Evolutionary conservation across 768 basidiomycete species (phyloP).

Genomic region (Suillus subluteus): DNA sequence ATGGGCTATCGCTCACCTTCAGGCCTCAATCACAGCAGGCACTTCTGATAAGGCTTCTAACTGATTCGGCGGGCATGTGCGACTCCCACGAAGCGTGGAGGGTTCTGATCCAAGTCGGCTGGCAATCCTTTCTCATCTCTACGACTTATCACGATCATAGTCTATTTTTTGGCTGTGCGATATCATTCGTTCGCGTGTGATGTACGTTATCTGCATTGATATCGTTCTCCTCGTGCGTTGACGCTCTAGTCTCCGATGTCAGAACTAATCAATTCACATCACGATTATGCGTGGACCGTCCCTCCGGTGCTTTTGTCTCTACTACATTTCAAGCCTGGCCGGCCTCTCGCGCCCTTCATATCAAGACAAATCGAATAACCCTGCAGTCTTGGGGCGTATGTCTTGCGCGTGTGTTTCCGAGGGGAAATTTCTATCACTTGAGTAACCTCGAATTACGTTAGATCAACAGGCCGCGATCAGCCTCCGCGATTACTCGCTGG

Average conservation of each 20-base stretch:
- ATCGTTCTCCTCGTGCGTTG: not conserved
- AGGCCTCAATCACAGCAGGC: not conserved
- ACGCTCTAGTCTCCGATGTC: not conserved
- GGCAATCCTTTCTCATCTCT: not conserved
- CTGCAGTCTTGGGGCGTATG: not conserved
- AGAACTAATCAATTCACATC: not conserved
- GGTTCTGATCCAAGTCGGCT: not conserved
- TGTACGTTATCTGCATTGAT: not conserved
- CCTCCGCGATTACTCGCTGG: constrained; percentile 1
- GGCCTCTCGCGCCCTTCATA: not conserved
- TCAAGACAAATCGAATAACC: not conserved
- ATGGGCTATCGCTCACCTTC: not conserved
- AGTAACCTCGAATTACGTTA: not conserved
- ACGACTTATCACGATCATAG: not conserved
- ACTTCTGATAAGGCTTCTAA: constrained; percentile 1
- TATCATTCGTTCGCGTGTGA: not conserved
- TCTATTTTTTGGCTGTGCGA: not conserved
- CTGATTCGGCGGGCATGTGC: not conserved
- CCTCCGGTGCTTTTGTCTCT: not conserved
- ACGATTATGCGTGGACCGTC: not conserved
- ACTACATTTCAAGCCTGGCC: not conserved
- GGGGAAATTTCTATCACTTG: not conserved
- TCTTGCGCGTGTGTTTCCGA: not conserved
- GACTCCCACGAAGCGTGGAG: not conserved
- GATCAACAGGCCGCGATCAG: not conserved